A percentile compares a stretch with the other conserved stretches of the same genome.
Evolutionary conservation across 805 yeast genomes (phyloP).

Genomic region (Danielozyma ontarioensis): DNA sequence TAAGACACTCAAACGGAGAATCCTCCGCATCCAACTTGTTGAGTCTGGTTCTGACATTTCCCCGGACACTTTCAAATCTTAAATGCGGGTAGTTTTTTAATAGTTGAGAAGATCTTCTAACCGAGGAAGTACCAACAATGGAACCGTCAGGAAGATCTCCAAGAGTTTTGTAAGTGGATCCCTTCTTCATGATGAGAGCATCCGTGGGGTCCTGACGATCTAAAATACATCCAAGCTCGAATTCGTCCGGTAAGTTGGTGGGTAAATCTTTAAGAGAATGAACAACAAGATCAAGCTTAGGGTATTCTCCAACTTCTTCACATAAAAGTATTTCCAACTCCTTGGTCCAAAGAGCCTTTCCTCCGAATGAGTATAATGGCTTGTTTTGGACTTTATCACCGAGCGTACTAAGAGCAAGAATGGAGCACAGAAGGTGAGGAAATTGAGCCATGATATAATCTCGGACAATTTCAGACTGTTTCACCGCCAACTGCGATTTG

Average conservation of each 20-base stretch:
- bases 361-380: conserved; percentile 93
- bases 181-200: conserved; percentile 71
- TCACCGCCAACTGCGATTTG: conserved; percentile 80
- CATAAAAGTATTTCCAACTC: conserved; percentile 80
- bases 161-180: conserved; percentile 58
- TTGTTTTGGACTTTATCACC: conserved; percentile 85
- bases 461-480: conserved; percentile 75
- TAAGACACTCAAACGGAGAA: conserved; percentile 63
- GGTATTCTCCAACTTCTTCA: conserved; percentile 53
- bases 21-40: conserved; percentile 71
- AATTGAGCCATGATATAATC: conserved; percentile 50
- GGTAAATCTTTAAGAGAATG: conserved; percentile 95
- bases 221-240: conserved; percentile 81
- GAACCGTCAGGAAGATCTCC: conserved; percentile 79
- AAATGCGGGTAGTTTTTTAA: conserved; percentile 73
- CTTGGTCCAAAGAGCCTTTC: conserved; percentile 94
- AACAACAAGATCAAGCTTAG: conserved; percentile 80
- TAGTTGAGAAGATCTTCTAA: conserved; percentile 89
- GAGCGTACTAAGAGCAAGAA: conserved; percentile 74
- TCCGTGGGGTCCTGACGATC: conserved; percentile 91
- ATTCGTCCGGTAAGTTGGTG: conserved; percentile 82
- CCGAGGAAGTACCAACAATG: conserved; percentile 90
- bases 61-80: conserved; percentile 79
- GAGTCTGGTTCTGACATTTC: conserved; percentile 72
- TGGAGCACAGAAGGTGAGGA: conserved; percentile 67